Conservation (phyloP, 2,329 filamentous ascomycete species). For the Colletotrichum liriopes region DNA sequence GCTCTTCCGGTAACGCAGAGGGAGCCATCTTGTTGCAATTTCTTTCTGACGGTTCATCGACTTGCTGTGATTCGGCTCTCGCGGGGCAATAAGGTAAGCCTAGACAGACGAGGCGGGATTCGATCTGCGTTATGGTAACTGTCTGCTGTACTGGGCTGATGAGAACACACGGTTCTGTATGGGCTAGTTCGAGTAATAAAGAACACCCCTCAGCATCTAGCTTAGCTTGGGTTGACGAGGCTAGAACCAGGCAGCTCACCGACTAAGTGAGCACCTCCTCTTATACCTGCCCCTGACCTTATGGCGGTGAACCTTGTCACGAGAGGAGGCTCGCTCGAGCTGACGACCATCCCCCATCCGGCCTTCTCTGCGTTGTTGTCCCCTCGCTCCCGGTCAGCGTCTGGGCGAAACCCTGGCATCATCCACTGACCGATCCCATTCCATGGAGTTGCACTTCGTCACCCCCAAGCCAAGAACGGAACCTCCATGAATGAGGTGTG, state of each 20-base stretch:
- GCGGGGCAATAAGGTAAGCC: not conserved
- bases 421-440: slow-evolving; percentile 12
- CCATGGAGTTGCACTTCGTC: slow-evolving; percentile 15
- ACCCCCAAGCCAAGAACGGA: slow-evolving; percentile 6
- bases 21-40: slow-evolving; percentile 27
- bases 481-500: slow-evolving; percentile 2
- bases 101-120: not conserved
- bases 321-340: slow-evolving; percentile 10
- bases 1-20: slow-evolving; percentile 27
- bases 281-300: slow-evolving; percentile 9
- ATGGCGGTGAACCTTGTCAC: slow-evolving; percentile 31
- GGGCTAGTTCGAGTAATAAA: slow-evolving; percentile 1
- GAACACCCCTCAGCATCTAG: not conserved
- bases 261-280: not conserved
- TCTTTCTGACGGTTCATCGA: not conserved
- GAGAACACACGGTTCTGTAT: not conserved
- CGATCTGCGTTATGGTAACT: not conserved
- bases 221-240: slow-evolving; percentile 2
- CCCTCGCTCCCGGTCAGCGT: not conserved
- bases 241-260: slow-evolving; percentile 5
- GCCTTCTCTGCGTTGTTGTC: not conserved
- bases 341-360: not conserved
- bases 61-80: not conserved
- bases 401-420: not conserved
- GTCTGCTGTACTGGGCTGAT: not conserved